These are phyloP conservation scores for Graphilbum fragrans DNA, from an alignment of 2,329 filamentous ascomycete species.

Conservation along the genomic window DNA sequence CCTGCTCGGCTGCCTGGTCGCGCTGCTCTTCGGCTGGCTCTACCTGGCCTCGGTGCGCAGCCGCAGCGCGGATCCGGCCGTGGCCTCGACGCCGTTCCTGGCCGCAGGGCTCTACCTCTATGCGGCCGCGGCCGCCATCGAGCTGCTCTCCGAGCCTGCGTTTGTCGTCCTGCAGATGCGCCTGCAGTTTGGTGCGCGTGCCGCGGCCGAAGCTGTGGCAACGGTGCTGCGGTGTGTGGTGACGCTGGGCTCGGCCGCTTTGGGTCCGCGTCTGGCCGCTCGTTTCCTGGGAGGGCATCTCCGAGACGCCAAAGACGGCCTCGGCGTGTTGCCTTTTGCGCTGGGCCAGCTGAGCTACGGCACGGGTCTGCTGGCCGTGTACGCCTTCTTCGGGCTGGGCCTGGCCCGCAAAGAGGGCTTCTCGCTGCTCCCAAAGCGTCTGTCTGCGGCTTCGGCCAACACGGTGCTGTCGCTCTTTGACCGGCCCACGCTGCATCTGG, in stretches of 20 bases:
- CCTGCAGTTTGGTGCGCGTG: conserved; percentile 68
- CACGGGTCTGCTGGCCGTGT: conserved; percentile 54
- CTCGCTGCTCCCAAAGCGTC: conserved; percentile 46
- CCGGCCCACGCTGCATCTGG: conserved; percentile 56
- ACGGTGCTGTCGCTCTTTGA: conserved; percentile 55
- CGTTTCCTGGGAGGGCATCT: background rate
- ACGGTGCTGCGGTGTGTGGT: conserved; percentile 65
- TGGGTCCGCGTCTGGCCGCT: conserved; percentile 26
- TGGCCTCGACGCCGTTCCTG: conserved; percentile 50
- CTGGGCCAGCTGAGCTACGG: conserved; percentile 75
- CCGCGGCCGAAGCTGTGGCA: conserved; percentile 69
- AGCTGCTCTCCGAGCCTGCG: conserved; percentile 75
- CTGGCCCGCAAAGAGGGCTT: conserved; percentile 50
- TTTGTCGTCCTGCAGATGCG: conserved; percentile 81
- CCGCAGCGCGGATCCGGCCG: background rate
- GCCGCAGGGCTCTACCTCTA: conserved; percentile 39
- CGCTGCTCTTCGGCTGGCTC: conserved; percentile 49
- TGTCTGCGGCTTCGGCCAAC: conserved; percentile 12
- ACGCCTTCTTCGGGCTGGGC: conserved; percentile 47
- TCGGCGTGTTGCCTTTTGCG: conserved; percentile 81
- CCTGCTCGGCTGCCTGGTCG: conserved; percentile 52
- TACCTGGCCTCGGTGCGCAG: conserved; percentile 46
- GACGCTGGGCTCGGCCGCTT: conserved; percentile 60
- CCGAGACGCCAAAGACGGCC: conserved; percentile 25
- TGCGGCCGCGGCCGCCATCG: conserved; percentile 47